Conservation (phyloP, 148 eudicot species). For the Agrostemma githago region DNA sequence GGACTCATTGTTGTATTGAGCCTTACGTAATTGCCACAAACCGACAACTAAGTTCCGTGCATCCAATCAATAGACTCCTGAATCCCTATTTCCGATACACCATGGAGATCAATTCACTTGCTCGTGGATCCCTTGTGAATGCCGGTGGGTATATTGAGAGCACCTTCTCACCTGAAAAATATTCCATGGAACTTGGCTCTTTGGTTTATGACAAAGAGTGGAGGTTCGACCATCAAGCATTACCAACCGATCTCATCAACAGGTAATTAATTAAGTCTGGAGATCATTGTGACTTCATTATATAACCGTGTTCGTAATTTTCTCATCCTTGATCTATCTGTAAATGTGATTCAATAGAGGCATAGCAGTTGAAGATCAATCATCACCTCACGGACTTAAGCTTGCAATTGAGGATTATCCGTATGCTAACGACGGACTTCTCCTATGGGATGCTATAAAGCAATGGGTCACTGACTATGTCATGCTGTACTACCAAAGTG, state of each 20-base stretch:
- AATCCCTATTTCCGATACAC: slow-evolving; percentile 82
- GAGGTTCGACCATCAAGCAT: slow-evolving; percentile 63
- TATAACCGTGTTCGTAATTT: not conserved
- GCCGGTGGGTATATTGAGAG: slow-evolving; percentile 59
- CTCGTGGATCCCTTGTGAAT: slow-evolving; percentile 61
- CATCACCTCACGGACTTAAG: slow-evolving; percentile 60
- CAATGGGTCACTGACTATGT: slow-evolving; percentile 69
- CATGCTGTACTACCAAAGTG: slow-evolving; percentile 41
- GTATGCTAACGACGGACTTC: slow-evolving; percentile 65
- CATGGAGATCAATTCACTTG: slow-evolving; percentile 87
- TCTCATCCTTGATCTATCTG: not conserved
- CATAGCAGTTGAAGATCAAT: slow-evolving; percentile 41
- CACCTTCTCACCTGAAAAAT: slow-evolving; percentile 45
- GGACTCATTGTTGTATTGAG: slow-evolving; percentile 66
- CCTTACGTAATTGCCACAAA: slow-evolving; percentile 73
- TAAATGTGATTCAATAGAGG: slow-evolving; percentile 13
- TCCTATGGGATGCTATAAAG: slow-evolving; percentile 64
- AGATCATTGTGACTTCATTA: not conserved
- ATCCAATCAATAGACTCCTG: slow-evolving; percentile 65
- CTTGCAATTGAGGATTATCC: slow-evolving; percentile 69
- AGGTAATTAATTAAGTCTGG: slow-evolving; percentile 33
- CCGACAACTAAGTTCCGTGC: slow-evolving; percentile 72
- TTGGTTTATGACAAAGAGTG: slow-evolving; percentile 55
- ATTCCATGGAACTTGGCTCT: slow-evolving; percentile 59
- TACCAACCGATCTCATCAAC: slow-evolving; percentile 69